Conservation (phyloP, 129 eudicot species). For the Flaveria bidentis region DNA sequence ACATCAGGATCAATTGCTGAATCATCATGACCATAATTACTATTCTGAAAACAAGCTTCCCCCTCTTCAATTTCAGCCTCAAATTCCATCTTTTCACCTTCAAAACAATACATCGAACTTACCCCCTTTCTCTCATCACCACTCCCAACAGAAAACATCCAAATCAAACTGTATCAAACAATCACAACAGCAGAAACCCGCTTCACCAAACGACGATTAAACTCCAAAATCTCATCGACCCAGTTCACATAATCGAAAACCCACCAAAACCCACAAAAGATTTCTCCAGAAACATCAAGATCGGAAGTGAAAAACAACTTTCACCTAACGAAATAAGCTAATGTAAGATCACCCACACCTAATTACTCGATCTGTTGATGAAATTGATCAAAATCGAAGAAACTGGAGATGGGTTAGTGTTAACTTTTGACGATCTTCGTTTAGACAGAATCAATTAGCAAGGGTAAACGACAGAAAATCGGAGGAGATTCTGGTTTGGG, state of each 20-base stretch:
- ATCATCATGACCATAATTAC: conserved; percentile 40
- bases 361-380: conserved; percentile 20
- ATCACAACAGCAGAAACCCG: conserved; percentile 26
- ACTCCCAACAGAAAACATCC: conserved; percentile 74
- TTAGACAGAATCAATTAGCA: conserved; percentile 29
- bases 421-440: conserved; percentile 25
- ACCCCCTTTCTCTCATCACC: conserved; percentile 72
- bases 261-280: conserved; percentile 44
- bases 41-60: conserved; percentile 61
- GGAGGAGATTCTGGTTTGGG: conserved; percentile 38
- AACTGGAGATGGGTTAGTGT: conserved; percentile 29
- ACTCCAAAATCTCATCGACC: conserved; percentile 41
- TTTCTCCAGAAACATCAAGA: conserved; percentile 29
- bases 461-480: conserved; percentile 32
- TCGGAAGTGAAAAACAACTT: conserved; percentile 21
- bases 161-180: conserved; percentile 22
- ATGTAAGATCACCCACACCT: not conserved
- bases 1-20: conserved; percentile 61
- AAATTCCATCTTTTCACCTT: conserved; percentile 57
- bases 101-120: conserved; percentile 53
- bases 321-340: not conserved
- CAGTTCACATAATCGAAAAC: conserved; percentile 42
- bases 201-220: conserved; percentile 21
- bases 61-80: conserved; percentile 87
- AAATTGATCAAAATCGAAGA: conserved; percentile 17